A percentile compares a stretch with the other conserved stretches of the same genome.
Evolutionary conservation across 2,329 filamentous ascomycete species (phyloP).

Genomic region (Ophiostoma populinum): DNA sequence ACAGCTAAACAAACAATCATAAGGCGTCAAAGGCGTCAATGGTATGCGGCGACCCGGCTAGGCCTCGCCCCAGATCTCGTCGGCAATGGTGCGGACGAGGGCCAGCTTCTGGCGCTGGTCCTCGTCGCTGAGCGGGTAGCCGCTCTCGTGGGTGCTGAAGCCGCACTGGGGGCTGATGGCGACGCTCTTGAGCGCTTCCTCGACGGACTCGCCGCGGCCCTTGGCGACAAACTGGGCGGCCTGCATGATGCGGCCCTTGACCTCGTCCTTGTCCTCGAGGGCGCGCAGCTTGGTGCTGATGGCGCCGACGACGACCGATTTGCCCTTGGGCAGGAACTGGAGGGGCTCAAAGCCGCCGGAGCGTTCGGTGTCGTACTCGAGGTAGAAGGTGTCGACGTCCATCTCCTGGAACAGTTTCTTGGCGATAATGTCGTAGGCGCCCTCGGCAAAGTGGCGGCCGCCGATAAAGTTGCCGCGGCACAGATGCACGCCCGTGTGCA

Average conservation of each 20-base stretch:
- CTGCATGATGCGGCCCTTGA: conserved; percentile 34
- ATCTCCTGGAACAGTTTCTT: conserved; percentile 41
- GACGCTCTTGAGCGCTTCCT: conserved; percentile 46
- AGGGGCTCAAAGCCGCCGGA: conserved; percentile 47
- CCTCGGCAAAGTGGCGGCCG: conserved; percentile 45
- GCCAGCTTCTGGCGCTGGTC: conserved; percentile 56
- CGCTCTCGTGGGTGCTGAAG: conserved; percentile 50
- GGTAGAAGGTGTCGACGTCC: conserved; percentile 37
- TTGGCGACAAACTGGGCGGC: conserved; percentile 49
- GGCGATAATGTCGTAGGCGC: conserved; percentile 46
- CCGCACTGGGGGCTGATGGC: conserved; percentile 55
- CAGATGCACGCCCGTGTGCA: conserved; percentile 57
- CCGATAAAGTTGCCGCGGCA: conserved; percentile 45
- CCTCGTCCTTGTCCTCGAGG: conserved; percentile 28
- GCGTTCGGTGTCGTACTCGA: conserved; percentile 29
- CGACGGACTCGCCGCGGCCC: conserved; percentile 39
- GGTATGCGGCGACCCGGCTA: conserved; percentile 21
- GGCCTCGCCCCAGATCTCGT: conserved; percentile 39
- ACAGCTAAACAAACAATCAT: background rate
- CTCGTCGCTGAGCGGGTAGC: conserved; percentile 48
- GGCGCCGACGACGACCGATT: conserved; percentile 44
- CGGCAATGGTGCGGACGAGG: conserved; percentile 48
- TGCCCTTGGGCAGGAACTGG: conserved; percentile 37
- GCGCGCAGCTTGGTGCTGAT: conserved; percentile 18
- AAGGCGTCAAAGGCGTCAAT: background rate